phyloP scores from a whole-genome alignment of 228 moss, liverwort and hornwort species.

The Sphagnum magellanicum region DNA sequence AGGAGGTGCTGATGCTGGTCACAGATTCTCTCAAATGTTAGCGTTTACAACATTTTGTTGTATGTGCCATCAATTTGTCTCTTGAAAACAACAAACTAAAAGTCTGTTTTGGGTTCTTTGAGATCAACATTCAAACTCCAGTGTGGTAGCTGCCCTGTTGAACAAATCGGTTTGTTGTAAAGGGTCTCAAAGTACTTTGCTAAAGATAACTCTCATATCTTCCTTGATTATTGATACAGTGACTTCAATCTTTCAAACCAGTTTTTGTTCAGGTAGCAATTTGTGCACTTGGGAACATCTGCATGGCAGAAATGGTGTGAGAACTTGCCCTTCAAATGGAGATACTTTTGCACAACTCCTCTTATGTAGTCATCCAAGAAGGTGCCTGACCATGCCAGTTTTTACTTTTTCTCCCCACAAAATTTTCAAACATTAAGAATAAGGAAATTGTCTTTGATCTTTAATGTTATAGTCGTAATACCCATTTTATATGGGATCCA shows the following conservation, averaged over 20 bases:
- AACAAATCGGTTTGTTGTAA: no score
- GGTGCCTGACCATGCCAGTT: constrained; percentile 12
- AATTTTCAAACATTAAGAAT: no score
- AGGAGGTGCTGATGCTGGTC: constrained; percentile 84
- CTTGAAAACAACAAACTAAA: no score
- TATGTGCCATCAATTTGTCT: no score
- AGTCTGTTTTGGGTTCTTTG: no score
- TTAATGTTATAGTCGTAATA: no score
- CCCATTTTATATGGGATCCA: no score
- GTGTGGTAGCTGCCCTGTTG: no score
- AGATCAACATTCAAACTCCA: no score
- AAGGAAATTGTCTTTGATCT: no score
- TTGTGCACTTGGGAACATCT: constrained; percentile 89
- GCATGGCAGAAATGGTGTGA: constrained; percentile 82
- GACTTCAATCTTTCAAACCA: constrained; percentile 84
- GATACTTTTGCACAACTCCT: constrained; percentile 72
- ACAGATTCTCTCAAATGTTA: constrained; percentile 80
- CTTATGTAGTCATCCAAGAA: constrained; percentile 74
- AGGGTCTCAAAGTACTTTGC: no score
- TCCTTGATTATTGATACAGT: constrained; percentile 42
- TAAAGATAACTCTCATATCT: neutral
- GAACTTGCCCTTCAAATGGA: constrained; percentile 92
- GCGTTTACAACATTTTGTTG: neutral
- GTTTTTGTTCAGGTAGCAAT: constrained; percentile 81
- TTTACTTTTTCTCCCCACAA: no score